Percentiles rank a stretch among this genome's conserved stretches.
phyloP scores from a whole-genome alignment of 169 alveolate genomes.

The Plasmodium sp. region DNA sequence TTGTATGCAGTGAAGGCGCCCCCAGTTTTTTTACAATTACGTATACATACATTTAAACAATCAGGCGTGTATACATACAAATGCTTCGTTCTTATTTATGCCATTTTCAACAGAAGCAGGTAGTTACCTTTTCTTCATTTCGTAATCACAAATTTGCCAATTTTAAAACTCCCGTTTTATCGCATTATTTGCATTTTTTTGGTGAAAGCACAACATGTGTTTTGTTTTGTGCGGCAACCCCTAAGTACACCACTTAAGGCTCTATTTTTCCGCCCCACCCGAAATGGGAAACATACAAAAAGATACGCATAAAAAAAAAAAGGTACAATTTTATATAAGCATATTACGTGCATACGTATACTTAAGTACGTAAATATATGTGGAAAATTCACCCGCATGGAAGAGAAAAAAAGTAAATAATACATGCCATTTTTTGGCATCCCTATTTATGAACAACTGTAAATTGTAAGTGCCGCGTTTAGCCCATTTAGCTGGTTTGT shows the following conservation, averaged over 20 bases:
- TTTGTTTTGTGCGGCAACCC: not conserved
- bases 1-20: not conserved
- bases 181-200: not conserved
- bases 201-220: not conserved
- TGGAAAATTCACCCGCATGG: not conserved
- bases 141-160: not conserved
- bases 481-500: not conserved
- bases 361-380: not conserved
- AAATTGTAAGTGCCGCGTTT: not conserved
- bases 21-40: not conserved
- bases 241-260: constrained; percentile 60
- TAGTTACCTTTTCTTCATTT: not conserved
- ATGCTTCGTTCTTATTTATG: not conserved
- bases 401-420: not conserved
- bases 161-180: not conserved
- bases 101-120: not conserved
- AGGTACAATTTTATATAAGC: not conserved
- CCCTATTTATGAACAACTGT: not conserved
- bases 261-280: constrained; percentile 31
- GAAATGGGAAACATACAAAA: not conserved
- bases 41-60: not conserved
- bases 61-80: not conserved
- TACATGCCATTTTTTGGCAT: not conserved
- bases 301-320: not conserved
- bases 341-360: not conserved